Conservation (phyloP, 2,329 filamentous ascomycete genomes). For the Drechslerella coelobrocha region DNA sequence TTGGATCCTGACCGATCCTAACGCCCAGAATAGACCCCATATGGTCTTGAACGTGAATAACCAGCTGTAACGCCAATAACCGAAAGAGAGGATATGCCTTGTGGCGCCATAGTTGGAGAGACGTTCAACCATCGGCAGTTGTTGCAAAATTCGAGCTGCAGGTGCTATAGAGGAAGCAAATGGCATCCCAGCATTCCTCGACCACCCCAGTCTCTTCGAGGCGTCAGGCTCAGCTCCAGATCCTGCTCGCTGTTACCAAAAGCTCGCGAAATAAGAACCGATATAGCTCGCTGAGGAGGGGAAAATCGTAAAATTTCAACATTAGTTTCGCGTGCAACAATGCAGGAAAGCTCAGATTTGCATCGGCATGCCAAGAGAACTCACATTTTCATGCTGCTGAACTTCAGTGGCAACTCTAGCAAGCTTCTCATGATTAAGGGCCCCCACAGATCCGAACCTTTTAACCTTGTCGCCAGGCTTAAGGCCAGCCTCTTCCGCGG, state of each 20-base stretch:
- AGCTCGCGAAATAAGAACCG: conserved; percentile 52
- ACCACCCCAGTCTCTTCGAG: conserved; percentile 85
- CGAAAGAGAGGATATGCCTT: not conserved
- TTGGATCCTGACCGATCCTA: no score
- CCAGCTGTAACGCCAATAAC: not conserved
- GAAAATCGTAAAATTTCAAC: not conserved
- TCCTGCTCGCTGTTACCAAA: conserved; percentile 50
- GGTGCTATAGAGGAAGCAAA: conserved; percentile 74
- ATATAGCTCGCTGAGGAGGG: conserved; percentile 50
- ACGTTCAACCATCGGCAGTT: not conserved
- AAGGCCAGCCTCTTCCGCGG: conserved; percentile 81
- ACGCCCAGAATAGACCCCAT: no score
- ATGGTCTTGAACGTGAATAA: no score
- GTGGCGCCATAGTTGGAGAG: not conserved
- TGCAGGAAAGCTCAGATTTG: conserved; percentile 7
- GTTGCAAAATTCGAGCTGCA: not conserved
- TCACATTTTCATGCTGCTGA: conserved; percentile 85
- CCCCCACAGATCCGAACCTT: conserved; percentile 83
- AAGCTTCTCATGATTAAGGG: conserved; percentile 83
- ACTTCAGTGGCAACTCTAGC: conserved; percentile 88
- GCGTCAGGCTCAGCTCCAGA: conserved; percentile 64
- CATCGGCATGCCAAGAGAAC: conserved; percentile 55
- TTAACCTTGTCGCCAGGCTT: conserved; percentile 78
- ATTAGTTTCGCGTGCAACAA: not conserved
- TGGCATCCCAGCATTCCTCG: conserved; percentile 89